Percentiles rank a stretch among this genome's conserved stretches.
Evolutionary conservation across 139 green algal species (phyloP).

Genomic region (Chlorella sp.): DNA sequence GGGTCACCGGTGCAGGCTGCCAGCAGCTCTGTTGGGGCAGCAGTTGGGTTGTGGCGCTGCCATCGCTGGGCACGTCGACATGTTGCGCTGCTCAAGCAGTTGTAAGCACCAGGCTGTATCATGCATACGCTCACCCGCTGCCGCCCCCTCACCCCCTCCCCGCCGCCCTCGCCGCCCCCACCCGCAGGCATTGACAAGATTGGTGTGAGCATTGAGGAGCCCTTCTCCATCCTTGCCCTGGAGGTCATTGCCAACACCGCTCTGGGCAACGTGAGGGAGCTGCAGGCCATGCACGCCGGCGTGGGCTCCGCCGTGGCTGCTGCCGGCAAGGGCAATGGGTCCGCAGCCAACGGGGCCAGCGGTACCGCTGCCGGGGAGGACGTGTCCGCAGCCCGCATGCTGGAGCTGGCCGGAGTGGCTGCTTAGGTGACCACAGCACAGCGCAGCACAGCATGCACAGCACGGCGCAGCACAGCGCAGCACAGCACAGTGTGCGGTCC

Average conservation of each 20-base stretch:
- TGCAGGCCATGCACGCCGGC: neutral
- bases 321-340: neutral
- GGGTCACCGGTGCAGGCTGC: too few relatives aligned
- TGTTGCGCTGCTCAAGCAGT: too few relatives aligned
- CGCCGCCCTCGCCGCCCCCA: neutral
- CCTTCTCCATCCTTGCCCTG: constrained; percentile 43
- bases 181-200: constrained; percentile 39
- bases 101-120: too few relatives aligned
- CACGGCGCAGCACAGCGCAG: too few relatives aligned
- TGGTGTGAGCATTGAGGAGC: constrained; percentile 44
- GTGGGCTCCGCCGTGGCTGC: neutral
- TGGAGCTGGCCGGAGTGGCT: neutral
- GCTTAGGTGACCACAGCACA: neutral
- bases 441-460: too few relatives aligned
- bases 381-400: neutral
- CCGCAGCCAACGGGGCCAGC: neutral
- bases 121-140: too few relatives aligned
- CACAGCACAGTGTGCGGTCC: too few relatives aligned
- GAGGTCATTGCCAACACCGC: constrained; percentile 28
- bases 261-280: constrained; percentile 6
- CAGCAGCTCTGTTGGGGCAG: too few relatives aligned
- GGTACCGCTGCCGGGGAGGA: neutral
- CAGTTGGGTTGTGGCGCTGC: too few relatives aligned
- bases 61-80: too few relatives aligned
- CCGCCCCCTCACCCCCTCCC: neutral